Evolutionary conservation across 2,329 filamentous ascomycete genomes (phyloP), one percentile per base, ranked within the genome.

Genomic region (Westerdykella sp.): DNA sequence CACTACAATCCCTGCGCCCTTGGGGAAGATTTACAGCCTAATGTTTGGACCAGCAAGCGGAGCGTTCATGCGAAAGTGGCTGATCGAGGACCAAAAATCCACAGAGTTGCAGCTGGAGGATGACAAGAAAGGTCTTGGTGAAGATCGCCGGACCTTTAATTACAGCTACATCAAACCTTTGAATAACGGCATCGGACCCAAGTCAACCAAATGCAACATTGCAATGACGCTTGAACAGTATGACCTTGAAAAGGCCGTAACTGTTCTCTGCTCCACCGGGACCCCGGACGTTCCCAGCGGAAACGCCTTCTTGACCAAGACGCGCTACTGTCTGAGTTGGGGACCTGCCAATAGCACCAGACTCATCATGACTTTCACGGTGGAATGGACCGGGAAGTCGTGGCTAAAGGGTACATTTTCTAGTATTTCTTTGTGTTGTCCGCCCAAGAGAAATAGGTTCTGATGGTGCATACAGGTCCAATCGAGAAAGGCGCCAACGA

Each of bases 341-440:
- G 89, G 83, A 4, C 82, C 93, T 40, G 84, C 83, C 49, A 95
- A 95, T 58, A 73, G 81, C 32, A 98, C 94, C 1, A 79, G 89
- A 22, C 71, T 98, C 23, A 81, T 93, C 48, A 84, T 91, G 70
- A 96, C 84, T 53, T 96, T 88, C 65, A 84, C 82, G 2, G 86
- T 96, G 35, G 94, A 98, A 61, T 98, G 94, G 94, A 84, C 84
- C 3, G 90, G 90, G 56, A 98, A 97, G 75, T 96, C 90, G 72
- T 98, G 93, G 93, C 72, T 98, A 37, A 96, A 93, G 73, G 87
- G 90, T 94, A 73, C 63, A 74, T 71, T 16, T 32, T 34, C 30
- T 38, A 21, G 14, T 37, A 21, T 35, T 3, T 21, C 38, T 23
- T 18, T 22, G 38, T 42, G 16, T 6, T 6, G 38, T 28, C 40